Percentiles rank a stretch among this genome's conserved stretches.
Conservation (phyloP, 352 stramenopile genomes). For the Pythium sp. region DNA sequence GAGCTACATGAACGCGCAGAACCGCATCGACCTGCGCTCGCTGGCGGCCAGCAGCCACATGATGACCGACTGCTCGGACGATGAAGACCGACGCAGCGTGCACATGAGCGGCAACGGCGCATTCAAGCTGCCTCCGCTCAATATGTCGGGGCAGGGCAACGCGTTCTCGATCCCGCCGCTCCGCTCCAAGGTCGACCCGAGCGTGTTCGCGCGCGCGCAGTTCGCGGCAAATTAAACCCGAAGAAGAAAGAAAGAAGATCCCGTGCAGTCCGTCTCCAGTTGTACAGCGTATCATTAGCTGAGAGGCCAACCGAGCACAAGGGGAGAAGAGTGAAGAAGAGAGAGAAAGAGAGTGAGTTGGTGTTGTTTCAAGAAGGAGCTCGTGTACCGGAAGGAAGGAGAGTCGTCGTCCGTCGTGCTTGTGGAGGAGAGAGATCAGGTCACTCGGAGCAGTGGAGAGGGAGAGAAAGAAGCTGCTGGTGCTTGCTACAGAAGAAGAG, state of each 20-base stretch:
- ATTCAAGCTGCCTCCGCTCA: constrained; percentile 61
- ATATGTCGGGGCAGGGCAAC: constrained; percentile 30
- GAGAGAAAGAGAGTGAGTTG: constrained; percentile 4
- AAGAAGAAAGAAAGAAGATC: background rate
- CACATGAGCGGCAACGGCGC: constrained; percentile 23
- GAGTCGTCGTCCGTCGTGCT: background rate
- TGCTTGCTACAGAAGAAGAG: constrained; percentile 5
- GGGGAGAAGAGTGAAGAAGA: background rate
- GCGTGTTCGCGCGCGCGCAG: constrained; percentile 49
- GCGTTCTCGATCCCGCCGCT: constrained; percentile 69
- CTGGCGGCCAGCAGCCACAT: constrained; percentile 12
- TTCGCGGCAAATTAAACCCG: constrained; percentile 49
- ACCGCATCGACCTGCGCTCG: constrained; percentile 23
- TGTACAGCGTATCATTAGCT: constrained; percentile 3
- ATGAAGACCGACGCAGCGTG: constrained; percentile 21
- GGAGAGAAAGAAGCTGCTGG: constrained; percentile 7
- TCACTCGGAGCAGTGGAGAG: constrained; percentile 2
- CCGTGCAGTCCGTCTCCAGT: background rate
- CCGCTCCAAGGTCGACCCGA: constrained; percentile 76
- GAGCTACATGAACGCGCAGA: constrained; percentile 55
- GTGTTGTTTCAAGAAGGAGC: constrained; percentile 1
- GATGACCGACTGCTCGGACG: constrained; percentile 22
- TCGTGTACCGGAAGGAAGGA: background rate
- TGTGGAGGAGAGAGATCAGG: constrained; percentile 1
- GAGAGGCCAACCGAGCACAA: background rate